Percentiles rank a stretch among this genome's conserved stretches.
Conservation (phyloP, 2,329 filamentous ascomycete genomes). For the Diaporthe sp. region DNA sequence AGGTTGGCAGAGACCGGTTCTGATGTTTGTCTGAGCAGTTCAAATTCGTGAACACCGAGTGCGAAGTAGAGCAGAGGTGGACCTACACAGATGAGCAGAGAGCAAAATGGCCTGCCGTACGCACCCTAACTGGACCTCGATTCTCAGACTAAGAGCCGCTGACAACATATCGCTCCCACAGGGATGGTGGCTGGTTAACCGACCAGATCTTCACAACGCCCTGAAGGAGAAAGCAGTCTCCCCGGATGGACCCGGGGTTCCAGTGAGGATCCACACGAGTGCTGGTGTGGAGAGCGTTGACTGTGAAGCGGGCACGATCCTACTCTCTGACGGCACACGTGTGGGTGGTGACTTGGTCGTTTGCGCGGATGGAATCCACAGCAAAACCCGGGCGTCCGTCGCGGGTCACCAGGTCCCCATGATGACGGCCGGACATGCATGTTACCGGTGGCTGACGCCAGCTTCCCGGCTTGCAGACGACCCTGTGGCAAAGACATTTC, state of each 20-base stretch:
- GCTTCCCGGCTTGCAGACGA: conserved; percentile 12
- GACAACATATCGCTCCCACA: neutral
- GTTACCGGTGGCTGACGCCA: conserved; percentile 36
- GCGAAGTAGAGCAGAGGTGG: neutral
- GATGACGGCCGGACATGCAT: conserved; percentile 16
- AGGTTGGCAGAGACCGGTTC: neutral
- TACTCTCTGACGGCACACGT: conserved; percentile 31
- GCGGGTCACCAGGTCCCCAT: conserved; percentile 22
- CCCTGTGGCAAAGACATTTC: conserved; percentile 22
- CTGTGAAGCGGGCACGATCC: conserved; percentile 31
- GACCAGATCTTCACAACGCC: conserved; percentile 34
- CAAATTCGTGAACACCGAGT: conserved; percentile 31
- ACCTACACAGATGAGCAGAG: conserved; percentile 14
- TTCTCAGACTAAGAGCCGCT: neutral
- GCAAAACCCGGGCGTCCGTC: conserved; percentile 23
- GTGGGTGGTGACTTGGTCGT: conserved; percentile 35
- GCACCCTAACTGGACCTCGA: neutral
- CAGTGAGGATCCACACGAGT: conserved; percentile 35
- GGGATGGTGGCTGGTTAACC: conserved; percentile 35
- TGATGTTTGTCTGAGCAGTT: conserved; percentile 7
- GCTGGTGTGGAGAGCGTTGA: conserved; percentile 4
- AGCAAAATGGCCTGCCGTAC: conserved; percentile 29
- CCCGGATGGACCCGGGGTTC: conserved; percentile 5
- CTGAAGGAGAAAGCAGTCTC: conserved; percentile 31
- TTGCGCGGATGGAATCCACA: conserved; percentile 36